Percentiles rank a stretch among this genome's conserved stretches.
Evolutionary conservation across 345 rosid species (phyloP).

Genomic region (Sonneratia caseolaris): DNA sequence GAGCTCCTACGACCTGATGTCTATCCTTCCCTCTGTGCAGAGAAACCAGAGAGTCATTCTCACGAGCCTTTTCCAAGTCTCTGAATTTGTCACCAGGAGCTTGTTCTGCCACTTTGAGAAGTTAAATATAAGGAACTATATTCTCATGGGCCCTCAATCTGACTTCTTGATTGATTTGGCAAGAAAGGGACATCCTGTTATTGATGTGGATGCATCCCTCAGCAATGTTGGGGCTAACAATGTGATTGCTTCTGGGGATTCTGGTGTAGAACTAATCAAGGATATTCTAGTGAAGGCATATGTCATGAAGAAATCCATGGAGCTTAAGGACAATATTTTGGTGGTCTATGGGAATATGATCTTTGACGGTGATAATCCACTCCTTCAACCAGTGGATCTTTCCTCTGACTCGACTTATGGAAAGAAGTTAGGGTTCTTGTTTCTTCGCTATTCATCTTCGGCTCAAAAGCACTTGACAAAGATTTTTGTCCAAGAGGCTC

Average conservation of each 20-base stretch:
- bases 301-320: constrained; percentile 50
- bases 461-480: constrained; percentile 33
- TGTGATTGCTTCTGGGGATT: constrained; percentile 22
- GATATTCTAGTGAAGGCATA: constrained; percentile 46
- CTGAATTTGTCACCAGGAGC: constrained; percentile 42
- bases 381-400: constrained; percentile 22
- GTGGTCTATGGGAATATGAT: constrained; percentile 42
- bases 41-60: constrained; percentile 38
- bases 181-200: constrained; percentile 77
- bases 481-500: constrained; percentile 30
- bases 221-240: constrained; percentile 18
- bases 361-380: constrained; percentile 21
- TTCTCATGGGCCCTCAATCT: constrained; percentile 50
- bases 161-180: constrained; percentile 63
- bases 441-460: constrained; percentile 38
- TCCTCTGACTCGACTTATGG: constrained; percentile 24
- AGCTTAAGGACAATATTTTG: constrained; percentile 43
- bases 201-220: constrained; percentile 45
- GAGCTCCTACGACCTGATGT: constrained; percentile 45
- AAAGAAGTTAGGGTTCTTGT: constrained; percentile 35
- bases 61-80: constrained; percentile 46
- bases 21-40: constrained; percentile 58
- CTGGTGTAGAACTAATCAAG: constrained; percentile 22
- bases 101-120: constrained; percentile 82
- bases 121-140: constrained; percentile 43